These are phyloP conservation scores for Fusarium clavum DNA, from an alignment of 2,329 filamentous ascomycete genomes.

Conservation along the genomic window DNA sequence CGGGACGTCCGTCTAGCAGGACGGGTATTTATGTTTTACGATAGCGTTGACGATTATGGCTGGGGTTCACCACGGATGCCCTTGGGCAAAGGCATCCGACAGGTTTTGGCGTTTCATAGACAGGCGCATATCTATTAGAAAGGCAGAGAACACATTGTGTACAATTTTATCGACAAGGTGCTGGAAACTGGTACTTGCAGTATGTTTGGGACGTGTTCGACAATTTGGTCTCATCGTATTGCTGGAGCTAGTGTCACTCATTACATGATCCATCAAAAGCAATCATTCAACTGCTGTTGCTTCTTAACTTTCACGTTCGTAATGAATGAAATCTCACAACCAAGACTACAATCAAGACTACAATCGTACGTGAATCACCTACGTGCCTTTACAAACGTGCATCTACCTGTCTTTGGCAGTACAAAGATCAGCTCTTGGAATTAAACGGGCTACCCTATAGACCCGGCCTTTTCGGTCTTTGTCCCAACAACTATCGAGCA, in stretches of 20 bases:
- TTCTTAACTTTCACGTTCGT: neutral
- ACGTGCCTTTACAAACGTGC: neutral
- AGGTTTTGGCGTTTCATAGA: conserved; percentile 33
- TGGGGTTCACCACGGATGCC: neutral
- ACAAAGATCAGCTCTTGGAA: neutral
- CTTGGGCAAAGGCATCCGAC: conserved; percentile 1
- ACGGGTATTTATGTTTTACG: conserved; percentile 3
- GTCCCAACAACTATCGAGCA: neutral
- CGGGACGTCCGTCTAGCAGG: conserved; percentile 10
- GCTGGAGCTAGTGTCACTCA: neutral
- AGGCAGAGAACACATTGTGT: neutral
- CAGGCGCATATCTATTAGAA: neutral
- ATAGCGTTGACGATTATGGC: conserved; percentile 19
- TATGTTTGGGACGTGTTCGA: neutral
- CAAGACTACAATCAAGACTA: neutral
- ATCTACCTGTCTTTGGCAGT: neutral
- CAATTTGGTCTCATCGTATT: neutral
- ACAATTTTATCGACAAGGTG: neutral
- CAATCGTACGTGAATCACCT: neutral
- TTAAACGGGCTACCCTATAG: neutral
- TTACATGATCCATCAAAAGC: neutral
- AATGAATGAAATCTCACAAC: neutral
- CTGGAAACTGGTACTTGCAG: too few species aligned
- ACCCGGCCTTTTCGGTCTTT: neutral
- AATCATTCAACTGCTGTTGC: neutral